Percentiles rank a stretch among this genome's conserved stretches.
These are phyloP conservation scores for Trichoderma sp. DNA, from an alignment of 2,329 filamentous ascomycete species.

Conservation along the genomic window DNA sequence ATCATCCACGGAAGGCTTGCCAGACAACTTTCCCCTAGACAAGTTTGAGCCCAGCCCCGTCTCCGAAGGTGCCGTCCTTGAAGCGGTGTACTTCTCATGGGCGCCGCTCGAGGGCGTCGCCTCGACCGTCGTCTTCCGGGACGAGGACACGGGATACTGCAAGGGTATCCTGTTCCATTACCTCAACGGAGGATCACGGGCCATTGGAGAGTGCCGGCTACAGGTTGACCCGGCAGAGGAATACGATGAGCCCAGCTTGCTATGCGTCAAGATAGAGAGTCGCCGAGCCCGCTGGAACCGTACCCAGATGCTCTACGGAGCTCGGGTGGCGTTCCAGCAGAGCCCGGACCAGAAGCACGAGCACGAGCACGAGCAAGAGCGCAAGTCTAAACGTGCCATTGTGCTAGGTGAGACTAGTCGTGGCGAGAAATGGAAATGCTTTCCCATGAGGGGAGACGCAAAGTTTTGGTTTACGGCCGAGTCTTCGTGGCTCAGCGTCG, in stretches of 20 bases:
- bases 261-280: neutral
- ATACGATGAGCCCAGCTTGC: neutral
- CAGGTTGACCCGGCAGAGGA: neutral
- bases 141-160: neutral
- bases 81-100: neutral
- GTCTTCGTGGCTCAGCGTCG: neutral
- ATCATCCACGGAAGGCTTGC: neutral
- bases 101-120: neutral
- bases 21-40: neutral
- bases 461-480: neutral
- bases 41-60: neutral
- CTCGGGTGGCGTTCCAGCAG: neutral
- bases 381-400: no score
- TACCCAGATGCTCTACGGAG: neutral
- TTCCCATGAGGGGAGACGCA: neutral
- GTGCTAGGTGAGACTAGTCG: no score
- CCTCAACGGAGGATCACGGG: constrained; percentile 1
- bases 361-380: no score
- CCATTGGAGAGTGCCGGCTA: neutral
- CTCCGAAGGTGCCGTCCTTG: neutral
- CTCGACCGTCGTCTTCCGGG: neutral
- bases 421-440: neutral
- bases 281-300: no score
- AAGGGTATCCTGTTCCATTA: constrained; percentile 2
- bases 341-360: neutral